Conservation (phyloP, 495 filamentous ascomycete genomes). For the Aspergillus saccharolyticus region DNA sequence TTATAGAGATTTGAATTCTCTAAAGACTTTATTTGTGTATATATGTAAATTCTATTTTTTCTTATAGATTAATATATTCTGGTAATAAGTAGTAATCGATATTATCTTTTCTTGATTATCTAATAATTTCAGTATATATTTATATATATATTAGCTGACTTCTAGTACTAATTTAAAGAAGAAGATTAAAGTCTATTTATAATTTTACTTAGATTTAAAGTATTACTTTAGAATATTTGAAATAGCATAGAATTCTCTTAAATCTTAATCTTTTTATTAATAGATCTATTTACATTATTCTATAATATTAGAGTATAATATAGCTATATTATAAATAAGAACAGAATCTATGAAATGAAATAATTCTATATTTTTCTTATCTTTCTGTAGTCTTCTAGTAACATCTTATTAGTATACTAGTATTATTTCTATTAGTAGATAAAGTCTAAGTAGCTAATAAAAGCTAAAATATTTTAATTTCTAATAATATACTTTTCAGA, state of each 20-base stretch:
- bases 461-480: neutral
- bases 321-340: neutral
- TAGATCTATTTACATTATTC: neutral
- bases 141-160: neutral
- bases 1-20: neutral
- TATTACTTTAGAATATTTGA: neutral
- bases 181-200: neutral
- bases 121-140: neutral
- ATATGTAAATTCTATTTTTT: neutral
- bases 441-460: neutral
- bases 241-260: neutral
- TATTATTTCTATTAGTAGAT: neutral
- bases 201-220: neutral
- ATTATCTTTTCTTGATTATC: neutral
- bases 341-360: neutral
- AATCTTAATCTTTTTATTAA: neutral
- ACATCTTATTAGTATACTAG: neutral
- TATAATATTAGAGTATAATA: slow-evolving; percentile 1
- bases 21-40: neutral
- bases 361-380: neutral
- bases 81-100: neutral
- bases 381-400: neutral
- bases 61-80: neutral
- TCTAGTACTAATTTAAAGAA: neutral
- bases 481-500: neutral